Evolutionary conservation across 805 yeast species (phyloP), one percentile per base, ranked within the genome.

Genomic region (Nakazawaea molendinolei): DNA sequence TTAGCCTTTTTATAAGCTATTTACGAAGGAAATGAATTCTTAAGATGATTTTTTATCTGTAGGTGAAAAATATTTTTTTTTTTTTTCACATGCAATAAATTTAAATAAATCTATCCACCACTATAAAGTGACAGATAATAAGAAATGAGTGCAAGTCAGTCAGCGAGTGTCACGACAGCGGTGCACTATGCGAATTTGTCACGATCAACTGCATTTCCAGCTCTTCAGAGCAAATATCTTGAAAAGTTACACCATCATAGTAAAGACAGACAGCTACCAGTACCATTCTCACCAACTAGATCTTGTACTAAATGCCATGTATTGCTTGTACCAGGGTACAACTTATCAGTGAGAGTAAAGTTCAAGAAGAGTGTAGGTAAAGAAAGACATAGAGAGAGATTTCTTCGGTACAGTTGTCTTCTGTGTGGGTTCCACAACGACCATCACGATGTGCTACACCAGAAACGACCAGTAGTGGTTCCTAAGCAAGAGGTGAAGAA

Each of bases 371-470:
- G 4, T n/a, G 23, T 7, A 28, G 24, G 40, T 33, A 34, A 30
- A 15, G 18, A 20, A 35, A 13, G 18, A 12, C 23, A 24, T 5
- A 41, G 29, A 39, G 42, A 27, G 23, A 31, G 30, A 41, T 24
- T 32, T 20, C 30, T 53, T 18, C 26, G 36, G 12, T 51, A 51
- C 33, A 31, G 31, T 20, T 54, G 59, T 36, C 34, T 45, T 43
- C 26, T 26, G 7, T 53, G 58, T 28, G 37, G 34, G 3, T 33
- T 29, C 18, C 22, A 28, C 5, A 46, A 40, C 7, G 44, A 41
- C 10, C 44, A 41, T 26, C 23, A 31, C 6, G 36, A 38, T 26
- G 17, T 14, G 9, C 19, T 44, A 13, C 23, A 38, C 28, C 23
- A 23, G 8, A 24, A 6, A 20, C 15, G 7, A 7, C 27, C 13